Evolutionary conservation across 371 early-diverging fungal genomes (phyloP), one percentile per base, ranked within the genome.

Genomic region (Mucor sp.): DNA sequence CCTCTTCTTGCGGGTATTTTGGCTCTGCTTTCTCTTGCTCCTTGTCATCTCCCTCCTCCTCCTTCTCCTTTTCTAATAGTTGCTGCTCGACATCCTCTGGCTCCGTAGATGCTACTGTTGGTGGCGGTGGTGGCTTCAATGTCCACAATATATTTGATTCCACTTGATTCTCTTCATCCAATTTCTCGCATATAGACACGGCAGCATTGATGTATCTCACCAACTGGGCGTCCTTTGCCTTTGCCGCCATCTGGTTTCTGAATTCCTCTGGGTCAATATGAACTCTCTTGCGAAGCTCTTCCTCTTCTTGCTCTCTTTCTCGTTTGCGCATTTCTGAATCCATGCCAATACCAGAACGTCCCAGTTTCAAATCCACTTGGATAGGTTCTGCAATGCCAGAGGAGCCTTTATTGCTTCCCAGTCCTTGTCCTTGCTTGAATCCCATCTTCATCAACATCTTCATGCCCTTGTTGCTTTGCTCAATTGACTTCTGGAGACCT

Each of bases 361-460:
- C 79, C 39, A 75, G 63, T 41, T 84, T 87, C 32, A 85, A 53
- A 55, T 85, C 77, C 6, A 87, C 77, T 19, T 67, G 76, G 50
- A 89, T 72, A 15, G 87, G 86, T 59, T 78, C 74, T 8, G 71
- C 60, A 33, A 86, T 57, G 14, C 78, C 83, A 6, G 35, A 53
- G 5, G 35, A 44, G 12, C 53, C 14, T 23, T 59, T 56, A 48
- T 69, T 68, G 25, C 7, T 57, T 47, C 81, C 81, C 32, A 74
- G 62, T 65, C 65, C 73, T 69, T 63, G 63, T 66, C 85, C 87
- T 62, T 83, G 70, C 86, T 86, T 86, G 79, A 85, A 91, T 0
- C 90, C 91, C 89, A 91, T 88, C 33, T 89, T 89, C 79, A 84
- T 83, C 15, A 91, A 62, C 87, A 91, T 86, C 32, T 87, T 74